A percentile compares a stretch with the other conserved stretches of the same genome.
These are phyloP conservation scores for Trypanosoma avium DNA, from an alignment of 208 protist species.

Conservation along the genomic window DNA sequence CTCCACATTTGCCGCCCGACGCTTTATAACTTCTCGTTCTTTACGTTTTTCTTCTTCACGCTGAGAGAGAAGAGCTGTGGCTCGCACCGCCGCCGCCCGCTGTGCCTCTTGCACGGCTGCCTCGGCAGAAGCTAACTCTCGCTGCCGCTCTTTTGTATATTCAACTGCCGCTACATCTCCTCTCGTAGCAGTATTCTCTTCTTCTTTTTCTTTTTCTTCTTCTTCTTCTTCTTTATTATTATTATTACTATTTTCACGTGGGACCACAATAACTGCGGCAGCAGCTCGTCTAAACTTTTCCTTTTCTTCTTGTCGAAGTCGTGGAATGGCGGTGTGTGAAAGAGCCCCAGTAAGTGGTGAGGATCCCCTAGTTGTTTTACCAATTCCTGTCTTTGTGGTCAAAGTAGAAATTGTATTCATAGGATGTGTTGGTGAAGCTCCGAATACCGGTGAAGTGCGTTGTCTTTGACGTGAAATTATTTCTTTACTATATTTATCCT, in stretches of 20 bases:
- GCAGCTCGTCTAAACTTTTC: no score
- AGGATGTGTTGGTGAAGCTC: no score
- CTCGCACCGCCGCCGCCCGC: conserved; percentile 34
- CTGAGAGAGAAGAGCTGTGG: conserved; percentile 20
- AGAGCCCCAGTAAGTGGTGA: conserved; percentile 9
- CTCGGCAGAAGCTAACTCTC: not conserved
- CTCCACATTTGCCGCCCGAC: conserved; percentile 11
- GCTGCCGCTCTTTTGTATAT: conserved; percentile 14
- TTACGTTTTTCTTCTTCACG: conserved; percentile 17
- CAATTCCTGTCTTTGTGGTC: not conserved
- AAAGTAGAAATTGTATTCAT: no score
- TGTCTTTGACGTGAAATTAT: not conserved
- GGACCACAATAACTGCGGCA: not conserved
- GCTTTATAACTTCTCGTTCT: conserved; percentile 18
- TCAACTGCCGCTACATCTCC: conserved; percentile 3
- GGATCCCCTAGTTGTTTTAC: not conserved
- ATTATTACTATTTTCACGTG: conserved; percentile 7
- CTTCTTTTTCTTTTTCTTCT: no score
- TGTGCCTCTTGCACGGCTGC: conserved; percentile 6
- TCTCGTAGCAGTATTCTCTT: conserved; percentile 7
- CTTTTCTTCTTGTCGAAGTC: no score
- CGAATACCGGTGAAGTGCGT: not conserved
- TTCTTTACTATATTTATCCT: conserved; percentile 16
- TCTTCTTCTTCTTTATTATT: no score
- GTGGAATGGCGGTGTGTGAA: conserved; percentile 7